Conservation (phyloP, 2,329 filamentous ascomycete genomes). For the Monosporascus ibericus region DNA sequence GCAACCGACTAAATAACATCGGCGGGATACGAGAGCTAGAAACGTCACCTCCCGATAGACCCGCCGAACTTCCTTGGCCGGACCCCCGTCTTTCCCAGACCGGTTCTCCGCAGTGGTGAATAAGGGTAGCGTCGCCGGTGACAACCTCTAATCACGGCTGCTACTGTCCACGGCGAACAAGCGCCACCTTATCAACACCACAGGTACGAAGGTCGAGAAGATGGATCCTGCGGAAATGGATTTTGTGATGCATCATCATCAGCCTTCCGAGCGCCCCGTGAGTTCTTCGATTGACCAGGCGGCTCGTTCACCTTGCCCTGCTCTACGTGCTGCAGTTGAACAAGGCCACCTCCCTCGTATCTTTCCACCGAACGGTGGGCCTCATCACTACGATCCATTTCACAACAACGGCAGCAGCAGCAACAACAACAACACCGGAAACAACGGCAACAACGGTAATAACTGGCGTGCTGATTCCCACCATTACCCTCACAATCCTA, state of each 20-base stretch:
- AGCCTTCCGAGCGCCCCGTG: constrained; percentile 7
- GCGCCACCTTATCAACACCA: not conserved
- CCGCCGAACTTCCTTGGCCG: not conserved
- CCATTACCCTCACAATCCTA: not conserved
- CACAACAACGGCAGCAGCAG: constrained; percentile 2
- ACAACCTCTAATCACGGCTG: too few relatives aligned
- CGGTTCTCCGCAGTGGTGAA: not conserved
- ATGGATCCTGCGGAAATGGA: constrained; percentile 24
- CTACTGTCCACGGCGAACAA: not conserved
- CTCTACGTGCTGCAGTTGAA: constrained; percentile 20
- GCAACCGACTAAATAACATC: not conserved
- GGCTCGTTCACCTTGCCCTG: constrained; percentile 21
- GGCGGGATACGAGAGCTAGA: not conserved
- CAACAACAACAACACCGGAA: not conserved
- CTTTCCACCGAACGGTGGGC: constrained; percentile 9
- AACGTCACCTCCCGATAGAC: not conserved
- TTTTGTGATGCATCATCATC: constrained; percentile 21
- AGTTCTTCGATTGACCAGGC: constrained; percentile 10
- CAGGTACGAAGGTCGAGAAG: not conserved
- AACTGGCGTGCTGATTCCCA: constrained; percentile 3
- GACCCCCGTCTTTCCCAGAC: not conserved
- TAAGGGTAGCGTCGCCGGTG: not conserved
- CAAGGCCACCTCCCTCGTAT: constrained; percentile 15
- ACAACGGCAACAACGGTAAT: not conserved
- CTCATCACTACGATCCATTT: constrained; percentile 18